These are phyloP conservation scores for Lactarius evosmus DNA, from an alignment of 768 basidiomycete genomes.

Conservation along the genomic window DNA sequence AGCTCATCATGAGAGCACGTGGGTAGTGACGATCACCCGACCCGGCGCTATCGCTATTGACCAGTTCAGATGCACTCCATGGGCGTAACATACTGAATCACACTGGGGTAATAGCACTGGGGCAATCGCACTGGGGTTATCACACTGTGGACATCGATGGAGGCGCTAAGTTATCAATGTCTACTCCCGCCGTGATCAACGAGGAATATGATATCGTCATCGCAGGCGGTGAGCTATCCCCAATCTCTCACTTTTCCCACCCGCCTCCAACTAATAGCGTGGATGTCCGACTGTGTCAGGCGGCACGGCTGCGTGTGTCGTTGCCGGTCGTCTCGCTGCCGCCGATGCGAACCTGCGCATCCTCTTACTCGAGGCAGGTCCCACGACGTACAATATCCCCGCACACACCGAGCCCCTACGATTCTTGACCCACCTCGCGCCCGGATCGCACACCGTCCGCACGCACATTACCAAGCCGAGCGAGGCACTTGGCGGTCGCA, in stretches of 20 bases:
- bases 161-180: not conserved
- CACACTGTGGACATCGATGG: not conserved
- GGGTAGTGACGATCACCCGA: too few relatives aligned
- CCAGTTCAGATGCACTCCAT: not conserved
- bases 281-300: constrained; percentile 8
- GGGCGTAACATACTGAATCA: not conserved
- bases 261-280: not conserved
- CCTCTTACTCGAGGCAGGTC: constrained; percentile 59
- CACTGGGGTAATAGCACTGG: too few relatives aligned
- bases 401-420: constrained; percentile 54
- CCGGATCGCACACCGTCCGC: constrained; percentile 43
- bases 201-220: constrained; percentile 22
- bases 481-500: constrained; percentile 45
- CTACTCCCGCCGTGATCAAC: not conserved
- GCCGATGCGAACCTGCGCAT: constrained; percentile 55
- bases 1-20: too few relatives aligned
- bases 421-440: constrained; percentile 43
- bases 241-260: not conserved
- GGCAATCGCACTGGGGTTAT: too few relatives aligned
- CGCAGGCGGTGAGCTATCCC: constrained; percentile 26
- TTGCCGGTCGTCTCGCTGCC: constrained; percentile 51
- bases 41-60: too few relatives aligned
- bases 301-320: constrained; percentile 55
- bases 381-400: constrained; percentile 45
- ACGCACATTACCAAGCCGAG: constrained; percentile 41